phyloP scores from a whole-genome alignment of 352 stramenopile genomes.

The Globisporangium spiculum region DNA sequence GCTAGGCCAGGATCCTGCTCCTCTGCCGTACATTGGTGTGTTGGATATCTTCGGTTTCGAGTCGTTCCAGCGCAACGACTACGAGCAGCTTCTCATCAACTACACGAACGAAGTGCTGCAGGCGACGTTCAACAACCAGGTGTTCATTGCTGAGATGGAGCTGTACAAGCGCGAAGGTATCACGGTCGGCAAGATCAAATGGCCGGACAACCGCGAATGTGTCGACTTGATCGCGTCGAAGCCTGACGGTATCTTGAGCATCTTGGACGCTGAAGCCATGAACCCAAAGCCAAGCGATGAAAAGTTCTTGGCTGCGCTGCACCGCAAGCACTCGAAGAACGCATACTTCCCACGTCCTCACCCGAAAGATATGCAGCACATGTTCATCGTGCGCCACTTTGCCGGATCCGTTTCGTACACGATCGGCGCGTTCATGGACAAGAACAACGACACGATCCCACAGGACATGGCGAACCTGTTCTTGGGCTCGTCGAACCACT shows the following conservation, averaged over 20 bases:
- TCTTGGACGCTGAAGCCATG: slow-evolving; percentile 87
- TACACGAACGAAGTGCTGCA: slow-evolving; percentile 89
- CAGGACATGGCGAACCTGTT: slow-evolving; percentile 85
- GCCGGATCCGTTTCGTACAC: slow-evolving; percentile 88
- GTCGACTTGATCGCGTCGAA: slow-evolving; percentile 87
- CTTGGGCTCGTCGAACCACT: slow-evolving; percentile 54
- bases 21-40: slow-evolving; percentile 88
- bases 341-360: slow-evolving; percentile 83
- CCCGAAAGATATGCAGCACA: slow-evolving; percentile 87
- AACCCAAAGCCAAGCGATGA: slow-evolving; percentile 89
- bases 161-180: slow-evolving; percentile 90
- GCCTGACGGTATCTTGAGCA: slow-evolving; percentile 71
- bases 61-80: slow-evolving; percentile 89
- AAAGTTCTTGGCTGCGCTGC: slow-evolving; percentile 82
- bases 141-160: slow-evolving; percentile 90
- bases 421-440: slow-evolving; percentile 88
- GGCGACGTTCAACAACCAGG: slow-evolving; percentile 88
- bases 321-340: slow-evolving; percentile 84
- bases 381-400: slow-evolving; percentile 91
- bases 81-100: slow-evolving; percentile 90
- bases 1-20: slow-evolving; percentile 72
- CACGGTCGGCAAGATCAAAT: slow-evolving; percentile 87
- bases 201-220: slow-evolving; percentile 90
- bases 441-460: slow-evolving; percentile 90
- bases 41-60: slow-evolving; percentile 92